phyloP scores from a whole-genome alignment of 2,329 filamentous ascomycete genomes.

The Trichoderma aggressivum region DNA sequence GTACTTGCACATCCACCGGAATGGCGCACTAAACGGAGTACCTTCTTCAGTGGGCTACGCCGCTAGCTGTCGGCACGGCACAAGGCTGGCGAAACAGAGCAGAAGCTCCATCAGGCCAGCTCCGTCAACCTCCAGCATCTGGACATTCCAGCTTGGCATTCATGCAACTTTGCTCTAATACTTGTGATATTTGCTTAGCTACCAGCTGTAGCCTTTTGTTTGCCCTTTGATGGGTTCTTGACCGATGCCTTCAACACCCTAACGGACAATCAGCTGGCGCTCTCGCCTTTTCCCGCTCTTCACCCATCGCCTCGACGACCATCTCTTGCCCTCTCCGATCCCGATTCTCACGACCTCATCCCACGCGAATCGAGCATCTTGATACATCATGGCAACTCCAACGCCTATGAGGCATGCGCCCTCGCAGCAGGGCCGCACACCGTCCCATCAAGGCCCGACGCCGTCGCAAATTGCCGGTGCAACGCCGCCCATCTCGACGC shows the following conservation, averaged over 20 bases:
- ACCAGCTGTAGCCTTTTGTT: not conserved
- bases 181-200: not conserved
- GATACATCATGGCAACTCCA: constrained; percentile 45
- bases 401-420: constrained; percentile 47
- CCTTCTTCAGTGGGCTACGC: not conserved
- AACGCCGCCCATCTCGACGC: constrained; percentile 65
- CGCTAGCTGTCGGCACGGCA: constrained; percentile 2
- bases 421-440: constrained; percentile 43
- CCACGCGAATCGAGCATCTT: not conserved
- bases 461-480: constrained; percentile 50
- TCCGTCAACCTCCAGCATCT: not conserved
- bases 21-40: not conserved
- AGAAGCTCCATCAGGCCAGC: not conserved
- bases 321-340: not conserved
- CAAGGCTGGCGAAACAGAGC: constrained; percentile 10
- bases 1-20: not conserved
- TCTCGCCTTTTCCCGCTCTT: not conserved
- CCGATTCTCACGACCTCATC: constrained; percentile 13
- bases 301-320: not conserved
- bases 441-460: constrained; percentile 35
- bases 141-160: not conserved
- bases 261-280: not conserved
- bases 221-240: not conserved
- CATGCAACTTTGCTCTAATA: not conserved
- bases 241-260: constrained; percentile 11